These are phyloP conservation scores for Harrya chromipes DNA, from an alignment of 768 basidiomycete species.

Conservation along the genomic window DNA sequence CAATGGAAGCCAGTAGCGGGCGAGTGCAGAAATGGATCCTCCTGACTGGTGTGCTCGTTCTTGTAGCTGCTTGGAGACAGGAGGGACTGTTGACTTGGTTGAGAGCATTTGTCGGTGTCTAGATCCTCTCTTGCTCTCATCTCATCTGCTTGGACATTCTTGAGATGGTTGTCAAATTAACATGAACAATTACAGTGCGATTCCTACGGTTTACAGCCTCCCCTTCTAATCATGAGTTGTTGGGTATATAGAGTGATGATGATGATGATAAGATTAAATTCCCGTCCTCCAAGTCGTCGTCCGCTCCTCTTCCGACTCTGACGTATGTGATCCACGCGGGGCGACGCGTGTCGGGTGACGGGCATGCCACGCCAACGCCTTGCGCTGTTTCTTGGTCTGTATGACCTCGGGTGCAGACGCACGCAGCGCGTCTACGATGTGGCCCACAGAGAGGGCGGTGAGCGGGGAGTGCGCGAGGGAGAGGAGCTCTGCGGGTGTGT, in stretches of 20 bases:
- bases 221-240: too few relatives aligned
- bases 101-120: slow-evolving; percentile 16
- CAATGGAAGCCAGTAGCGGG: not conserved
- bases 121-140: not conserved
- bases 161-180: too few relatives aligned
- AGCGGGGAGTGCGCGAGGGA: slow-evolving; percentile 23
- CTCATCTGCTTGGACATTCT: too few relatives aligned
- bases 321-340: not conserved
- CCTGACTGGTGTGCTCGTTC: slow-evolving; percentile 6
- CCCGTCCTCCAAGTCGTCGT: slow-evolving; percentile 16
- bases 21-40: slow-evolving; percentile 1
- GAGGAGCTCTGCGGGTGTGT: slow-evolving; percentile 27
- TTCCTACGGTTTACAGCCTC: too few relatives aligned
- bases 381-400: slow-evolving; percentile 25
- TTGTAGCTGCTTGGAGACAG: slow-evolving; percentile 4
- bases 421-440: slow-evolving; percentile 10
- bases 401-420: slow-evolving; percentile 27
- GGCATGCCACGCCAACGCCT: slow-evolving; percentile 21
- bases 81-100: slow-evolving; percentile 2
- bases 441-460: slow-evolving; percentile 1
- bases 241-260: too few relatives aligned
- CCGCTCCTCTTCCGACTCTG: slow-evolving; percentile 19
- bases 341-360: slow-evolving; percentile 5
- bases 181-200: too few relatives aligned
- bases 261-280: not conserved